Base-by-base conservation (phyloP, 805 yeast species). In the Middelhovenomyces tepae region DNA sequence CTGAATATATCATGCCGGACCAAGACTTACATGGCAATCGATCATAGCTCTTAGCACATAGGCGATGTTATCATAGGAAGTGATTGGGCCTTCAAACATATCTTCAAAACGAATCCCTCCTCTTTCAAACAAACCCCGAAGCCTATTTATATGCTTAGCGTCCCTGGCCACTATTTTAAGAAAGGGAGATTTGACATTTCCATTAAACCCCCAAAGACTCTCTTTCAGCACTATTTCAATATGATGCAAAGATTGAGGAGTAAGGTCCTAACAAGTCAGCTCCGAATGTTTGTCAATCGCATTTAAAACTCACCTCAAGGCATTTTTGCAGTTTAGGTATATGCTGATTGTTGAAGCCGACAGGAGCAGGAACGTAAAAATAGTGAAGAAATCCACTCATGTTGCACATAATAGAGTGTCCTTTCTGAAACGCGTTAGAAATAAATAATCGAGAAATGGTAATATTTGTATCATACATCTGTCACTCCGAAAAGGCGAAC, bases 401-500 rank as follows among this genome's bases (percentile, higher is more conserved):
- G 46, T 81, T 85, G 60, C 97, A 87, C 44, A 87, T 65, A 14
- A 91, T 83, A 0, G 96, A 82, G 50, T 85, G 64, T 3, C 99
- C 99, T 36, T 73, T 78, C 37, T 67, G 16, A 6, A 4, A 26
- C 9, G 4, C 4, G 21, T 16, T 4, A 34, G 34, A 16, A 16
- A 16, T 5, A 16, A 26, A 8, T 10, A 15, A 9, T 16, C 10
- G 10, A 22, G 16, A 8, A 17, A 20, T 21, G 21, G 3, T 14
- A 6, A 16, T 25, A 5, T 32, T 10, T 16, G 16, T 7, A 38
- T 11, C 41, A 7, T 24, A 42, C 52, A 15, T 50, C 72, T 1
- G 97, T 86, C 24, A 93, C 86, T 37, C 99, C 99, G 56, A 87
- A 91, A 50, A 93, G 79, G 35, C 95, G 70, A 1, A 87, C 82